Conservation (phyloP, 768 basidiomycete genomes). For the Suillus hirtellus region DNA sequence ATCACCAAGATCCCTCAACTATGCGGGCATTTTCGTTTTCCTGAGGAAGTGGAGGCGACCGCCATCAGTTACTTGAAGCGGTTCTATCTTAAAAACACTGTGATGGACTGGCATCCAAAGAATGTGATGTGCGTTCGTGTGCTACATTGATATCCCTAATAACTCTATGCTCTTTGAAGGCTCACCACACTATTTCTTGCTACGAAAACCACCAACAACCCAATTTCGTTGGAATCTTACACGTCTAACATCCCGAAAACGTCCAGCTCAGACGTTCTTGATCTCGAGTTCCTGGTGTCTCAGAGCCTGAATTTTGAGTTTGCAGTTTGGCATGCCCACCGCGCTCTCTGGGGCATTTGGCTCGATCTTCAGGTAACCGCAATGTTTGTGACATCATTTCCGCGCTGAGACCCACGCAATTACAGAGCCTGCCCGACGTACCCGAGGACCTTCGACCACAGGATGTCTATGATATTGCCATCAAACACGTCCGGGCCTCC, state of each 20-base stretch:
- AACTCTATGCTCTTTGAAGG: constrained; percentile 46
- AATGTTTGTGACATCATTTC: constrained; percentile 2
- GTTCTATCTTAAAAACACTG: constrained; percentile 96
- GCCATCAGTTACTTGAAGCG: constrained; percentile 91
- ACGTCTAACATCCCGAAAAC: constrained; percentile 83
- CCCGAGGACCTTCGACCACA: constrained; percentile 47
- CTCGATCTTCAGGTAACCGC: constrained; percentile 78
- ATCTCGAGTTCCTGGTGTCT: constrained; percentile 93
- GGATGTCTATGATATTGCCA: constrained; percentile 64
- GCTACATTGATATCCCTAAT: constrained; percentile 3
- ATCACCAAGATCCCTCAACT: constrained; percentile 82
- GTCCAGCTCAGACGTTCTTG: constrained; percentile 79
- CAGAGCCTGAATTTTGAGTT: constrained; percentile 96
- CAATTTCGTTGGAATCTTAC: constrained; percentile 85
- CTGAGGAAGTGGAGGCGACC: constrained; percentile 92
- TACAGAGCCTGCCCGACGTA: constrained; percentile 58
- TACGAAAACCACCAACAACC: constrained; percentile 95
- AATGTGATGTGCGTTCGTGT: constrained; percentile 83
- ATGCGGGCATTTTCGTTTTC: constrained; percentile 83
- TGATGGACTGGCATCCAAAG: constrained; percentile 99
- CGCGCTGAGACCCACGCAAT: constrained; percentile 14
- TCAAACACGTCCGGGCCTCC: constrained; percentile 69
- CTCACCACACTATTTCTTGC: constrained; percentile 93
- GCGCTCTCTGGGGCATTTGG: constrained; percentile 86
- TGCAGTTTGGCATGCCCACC: constrained; percentile 87